phyloP scores from a whole-genome alignment of 441 rosid genomes.

The Monsonia emarginata region DNA sequence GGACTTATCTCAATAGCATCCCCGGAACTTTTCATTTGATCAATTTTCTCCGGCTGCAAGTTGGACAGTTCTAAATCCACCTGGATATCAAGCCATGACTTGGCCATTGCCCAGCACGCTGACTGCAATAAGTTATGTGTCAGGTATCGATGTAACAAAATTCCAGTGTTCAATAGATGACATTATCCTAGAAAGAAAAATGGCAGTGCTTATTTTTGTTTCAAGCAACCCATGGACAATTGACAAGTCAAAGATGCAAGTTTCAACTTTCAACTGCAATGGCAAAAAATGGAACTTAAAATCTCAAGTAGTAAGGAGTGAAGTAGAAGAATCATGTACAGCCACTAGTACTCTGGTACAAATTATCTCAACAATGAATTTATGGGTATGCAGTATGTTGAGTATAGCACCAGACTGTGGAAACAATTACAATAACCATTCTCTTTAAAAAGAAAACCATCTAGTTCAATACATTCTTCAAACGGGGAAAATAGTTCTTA shows the following conservation, averaged over 20 bases:
- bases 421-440: neutral
- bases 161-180: neutral
- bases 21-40: conserved; percentile 50
- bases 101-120: conserved; percentile 99
- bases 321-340: neutral
- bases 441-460: no score
- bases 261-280: neutral
- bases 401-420: neutral
- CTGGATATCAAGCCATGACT: conserved; percentile 96
- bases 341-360: neutral
- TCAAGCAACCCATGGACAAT: neutral
- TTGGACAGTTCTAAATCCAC: conserved; percentile 77
- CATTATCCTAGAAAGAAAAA: neutral
- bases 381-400: no score
- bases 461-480: no score
- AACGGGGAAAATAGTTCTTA: neutral
- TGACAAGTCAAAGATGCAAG: neutral
- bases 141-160: neutral
- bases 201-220: neutral
- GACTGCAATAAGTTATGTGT: conserved; percentile 41
- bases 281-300: neutral
- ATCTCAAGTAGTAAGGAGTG: neutral
- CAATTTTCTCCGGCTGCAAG: conserved; percentile 56
- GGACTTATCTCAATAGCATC: conserved; percentile 55
- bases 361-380: neutral